Percentiles rank a stretch among this genome's conserved stretches.
phyloP scores from a whole-genome alignment of 140 eudicot genomes.

The Cichorium intybus region DNA sequence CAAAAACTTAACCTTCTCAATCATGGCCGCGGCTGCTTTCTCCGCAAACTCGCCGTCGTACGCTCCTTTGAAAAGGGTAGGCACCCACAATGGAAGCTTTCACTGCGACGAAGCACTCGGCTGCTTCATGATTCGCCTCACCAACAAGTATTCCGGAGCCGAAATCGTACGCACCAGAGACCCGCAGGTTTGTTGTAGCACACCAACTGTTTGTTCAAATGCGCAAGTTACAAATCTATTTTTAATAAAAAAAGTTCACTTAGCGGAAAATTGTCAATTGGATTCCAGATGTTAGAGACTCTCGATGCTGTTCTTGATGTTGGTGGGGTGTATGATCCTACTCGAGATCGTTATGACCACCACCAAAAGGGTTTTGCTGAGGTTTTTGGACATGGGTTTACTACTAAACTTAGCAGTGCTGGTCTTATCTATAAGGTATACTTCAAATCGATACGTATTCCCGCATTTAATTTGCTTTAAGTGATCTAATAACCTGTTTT shows the following conservation, averaged over 20 bases:
- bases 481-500: constrained; percentile 6
- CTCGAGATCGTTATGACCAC: constrained; percentile 78
- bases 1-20: constrained; percentile 28
- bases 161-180: constrained; percentile 82
- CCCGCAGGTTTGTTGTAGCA: constrained; percentile 45
- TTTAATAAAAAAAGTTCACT: neutral
- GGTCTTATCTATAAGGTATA: constrained; percentile 94
- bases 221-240: neutral
- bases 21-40: constrained; percentile 48
- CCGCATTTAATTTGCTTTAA: neutral
- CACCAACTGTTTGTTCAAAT: constrained; percentile 26
- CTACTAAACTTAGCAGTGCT: constrained; percentile 96
- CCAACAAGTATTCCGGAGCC: constrained; percentile 61
- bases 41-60: constrained; percentile 37
- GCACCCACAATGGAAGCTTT: constrained; percentile 97
- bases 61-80: constrained; percentile 53
- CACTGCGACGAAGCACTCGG: constrained; percentile 99
- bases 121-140: constrained; percentile 95
- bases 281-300: constrained; percentile 67
- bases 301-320: constrained; percentile 98
- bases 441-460: neutral
- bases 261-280: constrained; percentile 1
- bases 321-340: constrained; percentile 93
- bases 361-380: constrained; percentile 97
- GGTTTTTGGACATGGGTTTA: constrained; percentile 93